Percentiles rank a stretch among this genome's conserved stretches.
Evolutionary conservation across 2,329 filamentous ascomycete genomes (phyloP).

Genomic region (Claviceps fusiformis): DNA sequence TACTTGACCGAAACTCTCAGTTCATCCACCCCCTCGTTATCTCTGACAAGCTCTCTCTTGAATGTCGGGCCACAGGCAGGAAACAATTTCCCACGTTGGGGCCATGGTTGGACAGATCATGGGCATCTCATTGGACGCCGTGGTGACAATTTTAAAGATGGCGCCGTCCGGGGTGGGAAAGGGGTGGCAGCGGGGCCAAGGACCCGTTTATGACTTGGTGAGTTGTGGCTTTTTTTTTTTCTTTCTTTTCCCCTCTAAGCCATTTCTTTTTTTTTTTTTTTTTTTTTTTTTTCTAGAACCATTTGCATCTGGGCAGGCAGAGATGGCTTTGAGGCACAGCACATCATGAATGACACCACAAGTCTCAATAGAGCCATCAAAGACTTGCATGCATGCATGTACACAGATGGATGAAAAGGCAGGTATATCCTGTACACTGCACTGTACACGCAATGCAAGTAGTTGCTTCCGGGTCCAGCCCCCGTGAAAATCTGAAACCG

Average conservation of each 20-base stretch:
- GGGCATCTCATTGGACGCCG: neutral
- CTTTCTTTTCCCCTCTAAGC: no score
- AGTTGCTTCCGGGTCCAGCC: neutral
- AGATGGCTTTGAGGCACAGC: no score
- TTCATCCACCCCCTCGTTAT: neutral
- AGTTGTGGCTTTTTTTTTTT: no score
- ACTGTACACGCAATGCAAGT: neutral
- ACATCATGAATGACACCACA: no score
- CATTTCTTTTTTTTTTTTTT: no score
- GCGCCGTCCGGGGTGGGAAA: neutral
- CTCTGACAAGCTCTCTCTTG: neutral
- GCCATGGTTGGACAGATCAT: neutral
- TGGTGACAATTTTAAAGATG: neutral
- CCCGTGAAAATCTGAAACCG: slow-evolving; percentile 2
- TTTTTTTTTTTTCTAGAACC: no score
- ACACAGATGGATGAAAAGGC: neutral
- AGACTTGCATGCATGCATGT: no score
- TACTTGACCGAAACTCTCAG: no score
- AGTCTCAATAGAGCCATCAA: no score
- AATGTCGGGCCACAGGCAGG: neutral
- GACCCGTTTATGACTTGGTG: no score
- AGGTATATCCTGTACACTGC: no score
- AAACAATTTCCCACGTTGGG: slow-evolving; percentile 1
- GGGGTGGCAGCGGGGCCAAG: neutral
- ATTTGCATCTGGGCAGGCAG: no score